Evolutionary conservation across 345 rosid species (phyloP), one percentile per base, ranked within the genome.

Genomic region (Durio zibethinus): DNA sequence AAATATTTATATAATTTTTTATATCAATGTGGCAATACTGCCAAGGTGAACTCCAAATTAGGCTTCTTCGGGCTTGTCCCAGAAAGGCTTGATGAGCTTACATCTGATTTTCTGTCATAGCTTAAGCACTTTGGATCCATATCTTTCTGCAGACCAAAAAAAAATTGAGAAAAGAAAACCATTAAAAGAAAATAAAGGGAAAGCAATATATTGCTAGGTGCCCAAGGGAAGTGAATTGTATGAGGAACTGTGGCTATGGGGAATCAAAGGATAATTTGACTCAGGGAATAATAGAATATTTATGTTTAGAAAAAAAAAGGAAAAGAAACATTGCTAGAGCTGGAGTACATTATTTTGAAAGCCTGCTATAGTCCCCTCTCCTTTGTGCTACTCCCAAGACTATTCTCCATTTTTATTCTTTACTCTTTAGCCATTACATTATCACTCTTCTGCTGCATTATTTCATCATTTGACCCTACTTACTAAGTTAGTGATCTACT

Each of bases 31-130:
- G 92, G 84, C 84, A 16, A 50, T 14, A 97, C 86, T 50, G 97
- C 99, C 90, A 96, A 83, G 35, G 98, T 93, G 84, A 96, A 96
- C 77, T 96, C 99, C 79, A 96, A 89, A 84, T 92, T 96, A 67
- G 98, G 99, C 84, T 85, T 94, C 89, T 85, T 87, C 78, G 90
- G 90, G 86, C 93, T 91, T 83, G 92, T 76, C 83, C 90, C 93
- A 53, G 95, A 86, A 67, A 82, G 83, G 67, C 86, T 89, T 77
- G 98, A 87, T 75, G 98, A 92, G 84, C 92, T 92, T 76, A 84
- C 86, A 63, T 92, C 97, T 85, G 94, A 89, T 79, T 82, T 84
- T 86, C 92, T 89, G 78, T 96, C 99, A 72, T 90, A 86, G 82
- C 93, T 95, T 78, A 84, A 80, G 76, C 94, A 81, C 81, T 89